Evolutionary conservation across 1,284 basidiomycete genomes (phyloP), one percentile per base, ranked within the genome.

Genomic region (Schizopora paradoxa): DNA sequence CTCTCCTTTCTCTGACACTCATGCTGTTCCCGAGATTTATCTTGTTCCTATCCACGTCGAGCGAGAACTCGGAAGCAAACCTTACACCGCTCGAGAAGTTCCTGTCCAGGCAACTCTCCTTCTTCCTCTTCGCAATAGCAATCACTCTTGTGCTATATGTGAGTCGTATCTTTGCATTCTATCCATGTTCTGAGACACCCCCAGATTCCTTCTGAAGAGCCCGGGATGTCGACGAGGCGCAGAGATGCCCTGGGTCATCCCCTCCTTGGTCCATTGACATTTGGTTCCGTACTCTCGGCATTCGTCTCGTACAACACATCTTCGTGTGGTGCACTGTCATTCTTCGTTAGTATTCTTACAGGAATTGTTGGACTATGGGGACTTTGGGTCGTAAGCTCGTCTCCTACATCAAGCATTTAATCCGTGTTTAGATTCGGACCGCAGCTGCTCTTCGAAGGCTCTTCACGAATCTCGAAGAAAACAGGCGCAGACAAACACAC

Each of bases 401-500:
- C n/a, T n/a, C n/a, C n/a, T n/a, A n/a, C n/a, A n/a, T n/a, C n/a
- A n/a, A n/a, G n/a, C n/a, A 10, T 29, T n/a, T 18, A 13, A 18
- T 23, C 25, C 13, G 36, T 42, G 18, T 22, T 27, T 21, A 2
- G 33, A 42, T 37, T 23, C 7, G 22, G 19, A n/a, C 26, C 22
- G 6, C 52, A 88, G 86, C 70, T 81, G 35, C 58, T 81, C 41
- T 89, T 89, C 55, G 73, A 74, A 25, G 71, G 72, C 8, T 68
- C 81, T 11, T 68, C 71, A 10, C 60, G 65, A 35, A 62, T 74
- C 34, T 87, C 84, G 16, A 76, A 74, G 58, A 84, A 77, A 57
- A 89, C 85, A 2, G 86, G 85, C 5, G 81, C 85, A 21, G 84
- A 89, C 65, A 88, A 88, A 58, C 79, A 77, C 49, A 90, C 86